phyloP scores from a whole-genome alignment of 306 rosid species.

The Fragaria nilgerrensis region DNA sequence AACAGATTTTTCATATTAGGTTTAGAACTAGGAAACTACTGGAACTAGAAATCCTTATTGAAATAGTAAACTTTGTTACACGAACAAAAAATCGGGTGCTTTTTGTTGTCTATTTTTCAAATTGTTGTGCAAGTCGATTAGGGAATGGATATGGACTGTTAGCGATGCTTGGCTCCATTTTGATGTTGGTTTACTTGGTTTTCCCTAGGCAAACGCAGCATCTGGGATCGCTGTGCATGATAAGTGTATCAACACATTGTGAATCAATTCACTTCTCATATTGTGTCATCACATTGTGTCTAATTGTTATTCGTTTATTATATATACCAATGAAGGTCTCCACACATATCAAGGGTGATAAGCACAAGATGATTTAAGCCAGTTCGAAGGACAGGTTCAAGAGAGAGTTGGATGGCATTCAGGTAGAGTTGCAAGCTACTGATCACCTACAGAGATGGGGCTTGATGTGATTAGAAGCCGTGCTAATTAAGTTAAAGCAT shows the following conservation, averaged over 20 bases:
- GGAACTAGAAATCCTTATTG: no score
- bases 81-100: neutral
- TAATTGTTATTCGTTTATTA: neutral
- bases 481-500: slow-evolving; percentile 17
- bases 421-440: slow-evolving; percentile 59
- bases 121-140: neutral
- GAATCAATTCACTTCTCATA: neutral
- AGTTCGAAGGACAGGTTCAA: slow-evolving; percentile 49
- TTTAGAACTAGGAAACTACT: no score
- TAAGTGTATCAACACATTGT: slow-evolving; percentile 53
- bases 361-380: slow-evolving; percentile 46
- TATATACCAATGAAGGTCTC: slow-evolving; percentile 33
- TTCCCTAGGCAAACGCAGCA: slow-evolving; percentile 44
- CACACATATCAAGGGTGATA: slow-evolving; percentile 45
- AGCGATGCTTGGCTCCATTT: neutral
- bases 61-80: no score
- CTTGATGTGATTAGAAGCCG: slow-evolving; percentile 53
- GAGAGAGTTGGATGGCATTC: slow-evolving; percentile 51
- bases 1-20: no score
- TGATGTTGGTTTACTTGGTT: neutral
- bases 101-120: neutral
- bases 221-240: slow-evolving; percentile 59
- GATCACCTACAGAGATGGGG: slow-evolving; percentile 43
- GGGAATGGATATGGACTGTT: neutral
- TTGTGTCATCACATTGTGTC: neutral